These are phyloP conservation scores for Rhizopogon vesiculosus DNA, from an alignment of 768 basidiomycete genomes.

Conservation along the genomic window DNA sequence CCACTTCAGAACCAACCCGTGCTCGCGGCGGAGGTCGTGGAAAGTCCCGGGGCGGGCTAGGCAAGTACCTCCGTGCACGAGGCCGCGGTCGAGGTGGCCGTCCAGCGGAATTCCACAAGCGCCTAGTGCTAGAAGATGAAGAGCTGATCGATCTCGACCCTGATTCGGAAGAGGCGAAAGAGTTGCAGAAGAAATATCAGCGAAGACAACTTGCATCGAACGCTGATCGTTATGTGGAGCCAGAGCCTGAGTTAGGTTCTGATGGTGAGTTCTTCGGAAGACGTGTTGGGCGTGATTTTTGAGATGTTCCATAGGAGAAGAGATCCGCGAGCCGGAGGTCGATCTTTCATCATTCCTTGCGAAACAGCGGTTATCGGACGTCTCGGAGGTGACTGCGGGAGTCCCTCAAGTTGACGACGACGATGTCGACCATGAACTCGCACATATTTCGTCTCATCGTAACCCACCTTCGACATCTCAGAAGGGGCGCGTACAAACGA, in stretches of 20 bases:
- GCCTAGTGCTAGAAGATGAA: conserved; percentile 61
- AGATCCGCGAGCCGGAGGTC: conserved; percentile 63
- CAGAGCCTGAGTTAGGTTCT: conserved; percentile 62
- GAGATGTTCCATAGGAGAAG: conserved; percentile 44
- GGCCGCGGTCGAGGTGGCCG: conserved; percentile 64
- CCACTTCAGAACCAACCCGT: conserved; percentile 9
- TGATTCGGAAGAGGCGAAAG: conserved; percentile 43
- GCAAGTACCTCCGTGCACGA: conserved; percentile 70
- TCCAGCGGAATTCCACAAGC: conserved; percentile 60
- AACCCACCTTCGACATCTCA: conserved; percentile 25
- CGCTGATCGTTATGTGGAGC: conserved; percentile 69
- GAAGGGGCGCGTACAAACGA: conserved; percentile 61
- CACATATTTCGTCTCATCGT: conserved; percentile 40
- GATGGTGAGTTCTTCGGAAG: conserved; percentile 45
- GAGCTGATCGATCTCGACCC: conserved; percentile 27
- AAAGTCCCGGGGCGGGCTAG: conserved; percentile 62
- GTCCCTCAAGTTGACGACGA: conserved; percentile 43
- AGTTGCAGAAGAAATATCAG: conserved; percentile 45
- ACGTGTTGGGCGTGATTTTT: background rate
- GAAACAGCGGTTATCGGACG: conserved; percentile 48
- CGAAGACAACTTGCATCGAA: conserved; percentile 63
- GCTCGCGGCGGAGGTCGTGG: conserved; percentile 46
- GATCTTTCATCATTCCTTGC: conserved; percentile 67
- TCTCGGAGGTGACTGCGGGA: conserved; percentile 1
- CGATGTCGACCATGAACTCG: conserved; percentile 52